Evolutionary conservation across 768 basidiomycete species (phyloP).

Genomic region (Coprinopsis marcescibilis): DNA sequence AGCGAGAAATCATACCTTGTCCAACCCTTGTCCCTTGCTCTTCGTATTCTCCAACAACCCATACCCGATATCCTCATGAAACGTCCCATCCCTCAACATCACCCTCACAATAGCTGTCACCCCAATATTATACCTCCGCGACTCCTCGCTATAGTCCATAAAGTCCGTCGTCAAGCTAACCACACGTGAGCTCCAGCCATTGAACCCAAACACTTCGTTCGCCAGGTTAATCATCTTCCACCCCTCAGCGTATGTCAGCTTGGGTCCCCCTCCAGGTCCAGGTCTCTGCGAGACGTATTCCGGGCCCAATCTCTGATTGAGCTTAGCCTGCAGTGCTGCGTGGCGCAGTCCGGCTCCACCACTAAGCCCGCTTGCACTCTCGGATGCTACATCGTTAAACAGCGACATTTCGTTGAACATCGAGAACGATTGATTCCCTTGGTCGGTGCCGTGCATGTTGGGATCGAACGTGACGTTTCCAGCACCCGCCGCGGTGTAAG

Average conservation of each 20-base stretch:
- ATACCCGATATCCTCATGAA: constrained; percentile 93
- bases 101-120: constrained; percentile 84
- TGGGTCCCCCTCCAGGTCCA: constrained; percentile 80
- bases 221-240: constrained; percentile 98
- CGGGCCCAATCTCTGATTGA: constrained; percentile 87
- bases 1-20: constrained; percentile 62
- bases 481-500: constrained; percentile 35
- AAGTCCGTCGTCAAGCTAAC: constrained; percentile 74
- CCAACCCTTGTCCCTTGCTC: constrained; percentile 79
- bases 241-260: constrained; percentile 91
- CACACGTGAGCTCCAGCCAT: constrained; percentile 87
- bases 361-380: no score
- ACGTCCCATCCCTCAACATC: constrained; percentile 81
- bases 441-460: constrained; percentile 51
- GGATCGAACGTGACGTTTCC: constrained; percentile 61
- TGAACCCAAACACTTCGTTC: constrained; percentile 97
- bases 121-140: constrained; percentile 60
- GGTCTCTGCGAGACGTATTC: constrained; percentile 88
- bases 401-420: constrained; percentile 17
- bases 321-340: constrained; percentile 69
- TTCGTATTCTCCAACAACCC: constrained; percentile 82
- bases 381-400: constrained; percentile 38
- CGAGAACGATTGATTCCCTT: constrained; percentile 27
- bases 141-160: constrained; percentile 68
- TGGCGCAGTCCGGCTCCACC: no score